These are phyloP conservation scores for Dentiscutata heterogama DNA, from an alignment of 371 early-diverging fungal species.

Conservation along the genomic window DNA sequence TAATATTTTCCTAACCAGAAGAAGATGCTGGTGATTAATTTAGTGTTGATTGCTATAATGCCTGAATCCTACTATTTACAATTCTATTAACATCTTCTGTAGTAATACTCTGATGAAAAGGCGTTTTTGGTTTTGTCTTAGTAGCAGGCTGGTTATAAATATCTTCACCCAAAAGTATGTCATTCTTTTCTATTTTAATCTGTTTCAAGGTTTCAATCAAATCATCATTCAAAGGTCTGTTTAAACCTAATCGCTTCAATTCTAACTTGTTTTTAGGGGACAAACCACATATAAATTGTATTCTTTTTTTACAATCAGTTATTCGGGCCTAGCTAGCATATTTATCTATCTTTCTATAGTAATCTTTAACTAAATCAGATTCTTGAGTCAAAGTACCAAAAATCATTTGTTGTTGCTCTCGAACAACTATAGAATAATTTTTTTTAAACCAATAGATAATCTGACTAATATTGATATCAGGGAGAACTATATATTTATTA, in stretches of 20 bases:
- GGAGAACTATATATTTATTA: background rate
- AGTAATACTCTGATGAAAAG: background rate
- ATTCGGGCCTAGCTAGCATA: too few relatives aligned
- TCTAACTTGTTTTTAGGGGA: too few relatives aligned
- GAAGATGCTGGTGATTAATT: too few relatives aligned
- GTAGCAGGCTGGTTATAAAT: too few relatives aligned
- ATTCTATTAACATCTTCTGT: background rate
- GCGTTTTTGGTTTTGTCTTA: background rate
- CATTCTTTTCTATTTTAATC: background rate
- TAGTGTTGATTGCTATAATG: too few relatives aligned
- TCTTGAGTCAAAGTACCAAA: constrained; percentile 15
- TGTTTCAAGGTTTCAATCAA: background rate
- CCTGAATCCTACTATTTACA: too few relatives aligned
- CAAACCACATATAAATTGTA: too few relatives aligned
- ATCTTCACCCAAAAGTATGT: background rate
- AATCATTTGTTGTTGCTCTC: constrained; percentile 12
- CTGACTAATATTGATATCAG: constrained; percentile 20
- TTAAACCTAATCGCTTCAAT: too few relatives aligned
- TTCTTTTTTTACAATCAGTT: too few relatives aligned
- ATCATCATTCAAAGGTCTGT: background rate
- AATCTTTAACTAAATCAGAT: too few relatives aligned
- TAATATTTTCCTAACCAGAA: too few relatives aligned
- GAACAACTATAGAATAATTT: constrained; percentile 30
- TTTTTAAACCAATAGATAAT: constrained; percentile 29
- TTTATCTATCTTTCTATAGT: too few relatives aligned